These are phyloP conservation scores for Platanthera zijinensis DNA, from an alignment of 106 monocot species.

Conservation along the genomic window DNA sequence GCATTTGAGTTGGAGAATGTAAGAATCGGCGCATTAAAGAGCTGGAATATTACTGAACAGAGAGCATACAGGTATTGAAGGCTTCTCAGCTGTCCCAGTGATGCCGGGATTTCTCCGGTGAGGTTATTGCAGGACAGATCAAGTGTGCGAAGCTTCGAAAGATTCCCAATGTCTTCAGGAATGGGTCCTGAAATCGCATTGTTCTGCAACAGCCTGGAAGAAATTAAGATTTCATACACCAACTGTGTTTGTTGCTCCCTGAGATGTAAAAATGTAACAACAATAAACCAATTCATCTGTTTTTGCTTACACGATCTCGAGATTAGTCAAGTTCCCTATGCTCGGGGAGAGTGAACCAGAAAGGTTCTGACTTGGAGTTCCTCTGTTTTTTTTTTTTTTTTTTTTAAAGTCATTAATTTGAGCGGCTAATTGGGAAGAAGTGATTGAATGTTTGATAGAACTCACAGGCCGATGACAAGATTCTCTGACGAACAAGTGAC, in stretches of 20 bases:
- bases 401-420: background rate
- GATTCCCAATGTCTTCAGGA: constrained; percentile 30
- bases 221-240: background rate
- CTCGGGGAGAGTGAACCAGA: constrained; percentile 45
- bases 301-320: constrained; percentile 32
- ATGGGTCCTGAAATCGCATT: constrained; percentile 35
- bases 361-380: constrained; percentile 37
- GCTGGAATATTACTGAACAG: background rate
- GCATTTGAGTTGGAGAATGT: background rate
- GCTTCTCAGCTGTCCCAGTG: constrained; percentile 12
- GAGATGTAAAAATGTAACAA: background rate
- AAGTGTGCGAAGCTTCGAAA: constrained; percentile 23
- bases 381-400: constrained; percentile 27
- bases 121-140: constrained; percentile 32
- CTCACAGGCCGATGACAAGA: constrained; percentile 43
- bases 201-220: constrained; percentile 30
- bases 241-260: background rate
- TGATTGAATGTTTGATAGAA: background rate
- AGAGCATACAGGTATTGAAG: constrained; percentile 36
- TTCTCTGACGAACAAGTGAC: constrained; percentile 40
- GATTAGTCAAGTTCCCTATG: constrained; percentile 48
- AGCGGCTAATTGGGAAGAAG: background rate
- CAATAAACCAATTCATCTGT: background rate
- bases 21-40: background rate
- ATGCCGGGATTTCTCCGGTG: constrained; percentile 21